Conservation (phyloP, 371 early-diverging fungal species). For the Mortierella sp. region DNA sequence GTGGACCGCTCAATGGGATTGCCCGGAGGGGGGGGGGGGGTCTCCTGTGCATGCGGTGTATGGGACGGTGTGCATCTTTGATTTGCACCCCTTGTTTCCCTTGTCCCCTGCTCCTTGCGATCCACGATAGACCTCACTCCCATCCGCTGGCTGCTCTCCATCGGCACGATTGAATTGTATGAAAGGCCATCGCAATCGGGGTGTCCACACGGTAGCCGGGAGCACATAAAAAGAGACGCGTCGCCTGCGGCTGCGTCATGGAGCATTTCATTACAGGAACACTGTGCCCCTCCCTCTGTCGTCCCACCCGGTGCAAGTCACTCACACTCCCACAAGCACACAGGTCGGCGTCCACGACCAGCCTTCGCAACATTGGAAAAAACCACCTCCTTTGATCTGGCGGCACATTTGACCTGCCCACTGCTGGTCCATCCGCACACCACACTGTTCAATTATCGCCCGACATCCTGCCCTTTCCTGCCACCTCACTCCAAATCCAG, state of each 20-base stretch:
- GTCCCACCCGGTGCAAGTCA: constrained; percentile 1
- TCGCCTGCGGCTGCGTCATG: constrained; percentile 7
- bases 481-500: background rate
- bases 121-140: background rate
- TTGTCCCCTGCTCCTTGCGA: constrained; percentile 1
- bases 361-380: background rate
- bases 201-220: constrained; percentile 7
- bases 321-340: too few relatives aligned
- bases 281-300: too few relatives aligned
- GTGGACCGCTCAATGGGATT: background rate
- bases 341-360: too few relatives aligned
- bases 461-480: background rate
- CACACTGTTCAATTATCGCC: constrained; percentile 4
- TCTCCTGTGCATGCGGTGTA: background rate
- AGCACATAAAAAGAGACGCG: constrained; percentile 1
- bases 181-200: background rate
- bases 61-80: constrained; percentile 5
- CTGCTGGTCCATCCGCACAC: constrained; percentile 9
- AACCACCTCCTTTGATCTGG: constrained; percentile 17
- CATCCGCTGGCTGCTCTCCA: background rate
- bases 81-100: constrained; percentile 11
- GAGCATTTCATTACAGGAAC: background rate
- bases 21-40: background rate
- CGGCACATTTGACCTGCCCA: background rate
- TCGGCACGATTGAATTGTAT: constrained; percentile 1